Evolutionary conservation across 176 grass and related monocot genomes (phyloP).

Genomic region (Ensete ventricosum): DNA sequence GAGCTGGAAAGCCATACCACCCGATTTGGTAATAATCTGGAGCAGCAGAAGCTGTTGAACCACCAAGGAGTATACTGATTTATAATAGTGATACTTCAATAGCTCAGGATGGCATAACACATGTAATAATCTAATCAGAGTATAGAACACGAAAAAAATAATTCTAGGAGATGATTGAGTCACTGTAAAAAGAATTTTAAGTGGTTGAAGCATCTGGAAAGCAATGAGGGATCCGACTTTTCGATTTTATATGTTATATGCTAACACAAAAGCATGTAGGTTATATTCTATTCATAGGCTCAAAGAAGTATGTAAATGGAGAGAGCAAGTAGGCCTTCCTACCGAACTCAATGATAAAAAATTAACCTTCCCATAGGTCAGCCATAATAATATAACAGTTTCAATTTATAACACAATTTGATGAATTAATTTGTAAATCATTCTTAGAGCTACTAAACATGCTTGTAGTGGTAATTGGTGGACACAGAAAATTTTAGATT

Average conservation of each 20-base stretch:
- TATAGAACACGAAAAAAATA: background rate
- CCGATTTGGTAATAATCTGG: background rate
- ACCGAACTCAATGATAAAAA: background rate
- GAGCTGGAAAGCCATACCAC: background rate
- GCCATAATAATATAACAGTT: background rate
- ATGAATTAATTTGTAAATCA: too few relatives aligned
- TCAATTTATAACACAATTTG: too few relatives aligned
- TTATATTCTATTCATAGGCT: too few relatives aligned
- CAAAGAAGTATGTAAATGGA: too few relatives aligned
- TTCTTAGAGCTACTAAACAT: background rate
- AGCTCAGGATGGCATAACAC: too few relatives aligned
- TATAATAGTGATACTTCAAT: too few relatives aligned
- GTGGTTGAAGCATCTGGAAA: conserved; percentile 9
- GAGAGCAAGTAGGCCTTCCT: too few relatives aligned
- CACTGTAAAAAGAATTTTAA: background rate
- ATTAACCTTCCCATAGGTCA: background rate
- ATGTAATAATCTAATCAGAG: background rate
- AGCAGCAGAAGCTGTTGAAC: conserved; percentile 4
- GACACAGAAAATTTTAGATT: background rate
- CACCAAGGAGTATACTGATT: background rate
- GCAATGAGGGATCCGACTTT: background rate
- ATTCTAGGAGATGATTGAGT: background rate
- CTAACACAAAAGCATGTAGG: background rate
- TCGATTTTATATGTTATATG: background rate
- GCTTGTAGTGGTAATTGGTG: background rate